These are phyloP conservation scores for Senecio squalidus DNA, from an alignment of 140 eudicot genomes.

Conservation along the genomic window DNA sequence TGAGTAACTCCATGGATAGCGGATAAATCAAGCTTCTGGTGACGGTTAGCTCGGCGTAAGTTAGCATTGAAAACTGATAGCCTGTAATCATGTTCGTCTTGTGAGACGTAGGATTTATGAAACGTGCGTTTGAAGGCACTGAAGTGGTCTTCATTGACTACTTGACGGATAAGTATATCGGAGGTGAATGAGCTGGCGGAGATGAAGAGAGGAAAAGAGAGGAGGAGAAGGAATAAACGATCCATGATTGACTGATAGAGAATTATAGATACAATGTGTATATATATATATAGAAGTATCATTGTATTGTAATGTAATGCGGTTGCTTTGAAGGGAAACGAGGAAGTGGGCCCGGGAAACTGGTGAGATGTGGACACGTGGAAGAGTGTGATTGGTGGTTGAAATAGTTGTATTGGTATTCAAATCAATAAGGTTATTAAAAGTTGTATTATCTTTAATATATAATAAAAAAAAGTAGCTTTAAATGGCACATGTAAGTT, in stretches of 20 bases:
- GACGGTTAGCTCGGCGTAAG: slow-evolving; percentile 46
- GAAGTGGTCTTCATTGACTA: slow-evolving; percentile 53
- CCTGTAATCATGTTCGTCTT: slow-evolving; percentile 66
- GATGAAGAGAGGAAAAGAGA: slow-evolving; percentile 28
- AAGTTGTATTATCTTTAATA: no score
- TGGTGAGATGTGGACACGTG: neutral
- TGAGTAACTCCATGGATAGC: slow-evolving; percentile 80
- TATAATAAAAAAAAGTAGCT: no score
- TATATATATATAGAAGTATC: neutral
- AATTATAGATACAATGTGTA: neutral
- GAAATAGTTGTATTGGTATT: no score
- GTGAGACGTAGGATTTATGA: slow-evolving; percentile 41
- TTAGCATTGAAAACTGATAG: slow-evolving; percentile 59
- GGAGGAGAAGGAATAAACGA: slow-evolving; percentile 19
- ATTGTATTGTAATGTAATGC: neutral
- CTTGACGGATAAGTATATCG: slow-evolving; percentile 52
- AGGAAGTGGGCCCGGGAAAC: slow-evolving; percentile 8
- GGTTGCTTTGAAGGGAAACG: slow-evolving; percentile 17
- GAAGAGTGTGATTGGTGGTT: neutral
- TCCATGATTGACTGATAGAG: slow-evolving; percentile 25
- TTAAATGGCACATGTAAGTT: no score
- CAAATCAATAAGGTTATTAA: no score
- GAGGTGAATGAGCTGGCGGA: slow-evolving; percentile 22
- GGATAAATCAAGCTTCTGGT: slow-evolving; percentile 60
- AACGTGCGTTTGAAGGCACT: slow-evolving; percentile 45